phyloP scores from a whole-genome alignment of 352 stramenopile genomes.

The Pythium biforme region DNA sequence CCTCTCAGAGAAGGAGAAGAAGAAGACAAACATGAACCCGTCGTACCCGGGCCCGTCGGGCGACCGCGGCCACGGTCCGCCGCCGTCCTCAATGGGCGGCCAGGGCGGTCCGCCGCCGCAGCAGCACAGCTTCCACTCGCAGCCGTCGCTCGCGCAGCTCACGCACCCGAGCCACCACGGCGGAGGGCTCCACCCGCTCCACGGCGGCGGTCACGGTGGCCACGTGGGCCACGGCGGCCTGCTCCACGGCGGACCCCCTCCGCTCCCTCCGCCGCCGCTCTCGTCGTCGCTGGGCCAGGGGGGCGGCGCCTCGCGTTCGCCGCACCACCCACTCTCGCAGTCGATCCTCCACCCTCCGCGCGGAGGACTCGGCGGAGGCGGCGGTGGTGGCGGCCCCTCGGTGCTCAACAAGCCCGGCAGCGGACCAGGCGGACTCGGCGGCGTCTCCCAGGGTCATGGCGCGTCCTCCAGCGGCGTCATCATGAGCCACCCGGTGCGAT shows the following conservation, averaged over 20 bases:
- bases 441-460: conserved; percentile 26
- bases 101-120: conserved; percentile 21
- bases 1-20: background rate
- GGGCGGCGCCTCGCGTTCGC: conserved; percentile 51
- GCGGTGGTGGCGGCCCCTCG: conserved; percentile 39
- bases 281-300: conserved; percentile 47
- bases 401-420: conserved; percentile 55
- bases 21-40: conserved; percentile 57
- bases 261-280: conserved; percentile 63
- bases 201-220: conserved; percentile 43
- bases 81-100: conserved; percentile 32
- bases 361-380: conserved; percentile 36
- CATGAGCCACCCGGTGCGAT: conserved; percentile 56
- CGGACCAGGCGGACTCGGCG: conserved; percentile 20
- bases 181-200: conserved; percentile 54
- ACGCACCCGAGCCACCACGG: conserved; percentile 45
- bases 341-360: conserved; percentile 74
- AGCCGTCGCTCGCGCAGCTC: conserved; percentile 67
- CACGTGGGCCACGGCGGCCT: conserved; percentile 35
- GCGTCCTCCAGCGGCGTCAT: conserved; percentile 35
- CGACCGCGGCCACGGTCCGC: conserved; percentile 54
- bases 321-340: conserved; percentile 58
- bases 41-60: conserved; percentile 72
- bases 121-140: conserved; percentile 63
- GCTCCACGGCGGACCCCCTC: conserved; percentile 55